phyloP scores from a whole-genome alignment of 441 rosid genomes.

The Aleurites moluccanus region DNA sequence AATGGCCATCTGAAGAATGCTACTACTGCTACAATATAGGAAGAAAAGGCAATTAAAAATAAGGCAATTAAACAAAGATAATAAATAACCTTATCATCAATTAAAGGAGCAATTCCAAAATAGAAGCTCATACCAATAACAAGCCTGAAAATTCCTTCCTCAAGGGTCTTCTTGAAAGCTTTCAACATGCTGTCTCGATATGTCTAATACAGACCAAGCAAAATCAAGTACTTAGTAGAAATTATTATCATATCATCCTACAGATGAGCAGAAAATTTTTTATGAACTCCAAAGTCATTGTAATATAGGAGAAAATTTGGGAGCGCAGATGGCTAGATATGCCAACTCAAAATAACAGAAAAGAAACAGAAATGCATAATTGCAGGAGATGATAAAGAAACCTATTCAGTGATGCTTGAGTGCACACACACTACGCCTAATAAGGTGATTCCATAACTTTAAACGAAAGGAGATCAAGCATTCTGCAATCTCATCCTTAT shows the following conservation, averaged over 20 bases:
- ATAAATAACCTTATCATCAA: background rate
- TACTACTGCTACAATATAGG: slow-evolving; percentile 23
- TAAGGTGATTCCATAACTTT: background rate
- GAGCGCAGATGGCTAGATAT: background rate
- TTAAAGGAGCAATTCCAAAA: slow-evolving; percentile 11
- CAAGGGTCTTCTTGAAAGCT: slow-evolving; percentile 87
- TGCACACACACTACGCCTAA: background rate
- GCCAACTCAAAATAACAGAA: background rate
- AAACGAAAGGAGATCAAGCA: background rate
- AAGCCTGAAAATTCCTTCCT: slow-evolving; percentile 82
- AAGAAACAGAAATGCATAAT: background rate
- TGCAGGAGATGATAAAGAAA: background rate
- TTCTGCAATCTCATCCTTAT: background rate
- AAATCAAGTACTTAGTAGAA: background rate
- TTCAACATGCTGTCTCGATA: slow-evolving; percentile 96
- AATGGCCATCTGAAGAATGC: slow-evolving; percentile 24
- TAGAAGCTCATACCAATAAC: slow-evolving; percentile 68
- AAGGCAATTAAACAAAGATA: background rate
- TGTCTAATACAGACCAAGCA: slow-evolving; percentile 37
- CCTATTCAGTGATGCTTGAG: background rate
- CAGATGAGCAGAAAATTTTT: background rate
- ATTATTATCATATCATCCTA: slow-evolving; percentile 7
- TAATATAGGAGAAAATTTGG: background rate
- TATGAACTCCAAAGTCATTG: background rate
- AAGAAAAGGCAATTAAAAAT: slow-evolving; percentile 12